Percentiles rank a stretch among this genome's conserved stretches.
phyloP scores from a whole-genome alignment of 2,329 filamentous ascomycete species.

The Xylaria sp. region DNA sequence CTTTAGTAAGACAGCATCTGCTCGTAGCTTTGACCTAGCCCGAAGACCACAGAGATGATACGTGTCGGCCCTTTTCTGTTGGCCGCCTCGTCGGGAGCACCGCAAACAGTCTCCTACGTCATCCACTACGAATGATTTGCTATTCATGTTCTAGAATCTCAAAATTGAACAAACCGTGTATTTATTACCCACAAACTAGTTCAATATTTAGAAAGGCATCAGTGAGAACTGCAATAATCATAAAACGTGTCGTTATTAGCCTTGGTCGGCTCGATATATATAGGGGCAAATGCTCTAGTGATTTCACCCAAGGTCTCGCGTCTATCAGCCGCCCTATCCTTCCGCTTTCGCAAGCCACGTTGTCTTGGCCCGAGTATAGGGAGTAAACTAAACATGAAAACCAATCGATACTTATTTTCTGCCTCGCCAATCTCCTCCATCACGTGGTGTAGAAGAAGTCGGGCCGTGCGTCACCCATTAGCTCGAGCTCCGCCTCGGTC shows the following conservation, averaged over 20 bases:
- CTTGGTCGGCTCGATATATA: neutral
- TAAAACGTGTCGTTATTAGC: neutral
- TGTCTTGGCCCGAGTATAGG: neutral
- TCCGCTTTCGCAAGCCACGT: neutral
- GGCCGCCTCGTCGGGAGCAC: too few relatives aligned
- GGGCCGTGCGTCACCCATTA: constrained; percentile 72
- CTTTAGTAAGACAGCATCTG: too few relatives aligned
- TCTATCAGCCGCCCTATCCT: neutral
- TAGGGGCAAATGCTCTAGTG: neutral
- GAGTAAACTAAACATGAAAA: neutral
- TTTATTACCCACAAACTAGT: too few relatives aligned
- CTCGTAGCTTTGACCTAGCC: too few relatives aligned
- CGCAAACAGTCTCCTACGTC: too few relatives aligned
- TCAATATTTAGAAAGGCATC: neutral
- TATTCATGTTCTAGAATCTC: too few relatives aligned
- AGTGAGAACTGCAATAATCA: neutral
- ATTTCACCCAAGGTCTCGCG: neutral
- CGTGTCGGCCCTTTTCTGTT: too few relatives aligned
- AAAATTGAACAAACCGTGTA: too few relatives aligned
- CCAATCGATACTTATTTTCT: neutral
- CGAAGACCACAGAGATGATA: too few relatives aligned
- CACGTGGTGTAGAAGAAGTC: constrained; percentile 73
- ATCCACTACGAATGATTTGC: too few relatives aligned
- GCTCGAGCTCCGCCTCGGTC: constrained; percentile 63
- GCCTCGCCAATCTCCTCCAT: constrained; percentile 2